Base-by-base conservation (phyloP, 306 rosid genomes). In the Casuarina equisetifolia region DNA sequence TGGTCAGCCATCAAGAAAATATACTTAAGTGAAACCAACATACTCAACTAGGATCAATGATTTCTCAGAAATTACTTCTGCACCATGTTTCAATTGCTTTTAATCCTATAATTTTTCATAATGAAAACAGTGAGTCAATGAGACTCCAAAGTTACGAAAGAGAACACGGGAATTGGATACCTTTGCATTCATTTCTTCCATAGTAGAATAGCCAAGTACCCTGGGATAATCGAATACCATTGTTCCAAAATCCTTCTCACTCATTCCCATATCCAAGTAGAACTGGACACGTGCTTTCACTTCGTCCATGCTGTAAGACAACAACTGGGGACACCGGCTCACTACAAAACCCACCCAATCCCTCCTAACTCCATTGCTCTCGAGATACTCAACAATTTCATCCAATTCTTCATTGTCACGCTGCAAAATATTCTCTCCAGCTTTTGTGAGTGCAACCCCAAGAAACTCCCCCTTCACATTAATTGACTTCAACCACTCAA, bases 151-250 rank as follows among this genome's bases (percentile, higher is more conserved):
- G 43, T 51, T 61, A 59, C 7, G 36, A 7, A 67, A 59, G 70
- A 2, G 54, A 35, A 45, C n/a, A 40, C 12, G 1, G 51, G 81
- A 67, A 12, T 54, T 43, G 19, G 43, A 74, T 85, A 94, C 98
- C 98, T 94, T 92, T 87, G 70, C 86, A 70, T 80, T 88, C 98
- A 94, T 92, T 86, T 90, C 95, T 78, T 87, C 88, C 19, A 92
- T 13, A 70, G 89, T 71, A 77, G 78, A 89, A 85, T 74, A 76
- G 70, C 97, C 97, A 48, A 94, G 95, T 67, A 74, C 88, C 84
- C 82, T 86, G 16, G 98, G 96, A 84, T 66, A 94, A 79, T 92
- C 97, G 74, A 94, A 94, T 71, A 89, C 98, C 98, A 94, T 94
- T n/a, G 98, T 94, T 74, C 98, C 98, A 74, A 94, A 94, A 84